A percentile compares a stretch with the other conserved stretches of the same genome.
Evolutionary conservation across 768 basidiomycete genomes (phyloP).

Genomic region (Kwoniella sp.): DNA sequence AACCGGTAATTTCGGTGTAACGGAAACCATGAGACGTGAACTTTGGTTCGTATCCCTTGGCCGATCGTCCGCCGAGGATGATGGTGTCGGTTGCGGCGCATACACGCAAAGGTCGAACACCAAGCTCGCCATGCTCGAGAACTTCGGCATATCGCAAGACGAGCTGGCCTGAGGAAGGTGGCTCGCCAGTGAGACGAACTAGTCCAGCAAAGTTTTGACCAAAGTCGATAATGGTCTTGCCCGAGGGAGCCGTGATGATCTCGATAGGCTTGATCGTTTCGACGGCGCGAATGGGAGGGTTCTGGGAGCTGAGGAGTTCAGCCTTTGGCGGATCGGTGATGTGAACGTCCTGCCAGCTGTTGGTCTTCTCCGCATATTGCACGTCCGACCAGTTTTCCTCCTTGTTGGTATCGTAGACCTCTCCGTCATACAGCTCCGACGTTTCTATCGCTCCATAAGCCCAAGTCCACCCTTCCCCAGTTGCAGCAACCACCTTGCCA

Average conservation of each 20-base stretch:
- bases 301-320: slow-evolving; percentile 24
- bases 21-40: slow-evolving; percentile 52
- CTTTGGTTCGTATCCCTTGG: slow-evolving; percentile 38
- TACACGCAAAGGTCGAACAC: slow-evolving; percentile 36
- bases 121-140: slow-evolving; percentile 48
- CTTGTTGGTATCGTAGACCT: slow-evolving; percentile 24
- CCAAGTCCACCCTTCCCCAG: slow-evolving; percentile 23
- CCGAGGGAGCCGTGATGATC: slow-evolving; percentile 43
- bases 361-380: background rate
- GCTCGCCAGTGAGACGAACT: slow-evolving; percentile 21
- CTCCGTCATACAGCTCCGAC: slow-evolving; percentile 40
- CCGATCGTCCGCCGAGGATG: slow-evolving; percentile 18
- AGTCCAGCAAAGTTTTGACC: slow-evolving; percentile 51
- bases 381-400: slow-evolving; percentile 9
- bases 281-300: slow-evolving; percentile 3
- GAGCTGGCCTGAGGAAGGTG: slow-evolving; percentile 12
- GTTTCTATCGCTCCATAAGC: slow-evolving; percentile 14
- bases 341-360: background rate
- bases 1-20: slow-evolving; percentile 38
- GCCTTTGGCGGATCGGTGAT: slow-evolving; percentile 29
- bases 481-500: slow-evolving; percentile 16
- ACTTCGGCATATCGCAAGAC: slow-evolving; percentile 46
- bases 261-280: slow-evolving; percentile 21
- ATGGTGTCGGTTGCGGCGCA: slow-evolving; percentile 30
- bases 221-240: slow-evolving; percentile 47